Conservation (phyloP, 495 filamentous ascomycete genomes). For the Choiromyces venosus region DNA sequence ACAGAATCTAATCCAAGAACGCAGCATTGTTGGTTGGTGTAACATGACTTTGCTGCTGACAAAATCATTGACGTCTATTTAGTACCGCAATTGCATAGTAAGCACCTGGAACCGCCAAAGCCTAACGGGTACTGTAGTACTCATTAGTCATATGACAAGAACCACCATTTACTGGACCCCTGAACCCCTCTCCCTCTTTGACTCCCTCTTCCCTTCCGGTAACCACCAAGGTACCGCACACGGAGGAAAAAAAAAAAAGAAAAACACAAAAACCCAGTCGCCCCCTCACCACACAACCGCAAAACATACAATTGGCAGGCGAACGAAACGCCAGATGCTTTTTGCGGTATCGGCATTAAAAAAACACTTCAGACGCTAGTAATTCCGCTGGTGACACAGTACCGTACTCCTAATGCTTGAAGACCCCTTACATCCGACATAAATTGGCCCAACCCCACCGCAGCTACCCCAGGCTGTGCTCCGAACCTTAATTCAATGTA, state of each 20-base stretch:
- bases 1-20: not conserved
- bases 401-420: not conserved
- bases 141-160: not conserved
- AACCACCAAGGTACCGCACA: not conserved
- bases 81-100: not conserved
- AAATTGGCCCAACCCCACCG: not conserved
- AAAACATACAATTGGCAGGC: not conserved
- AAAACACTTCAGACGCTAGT: not conserved
- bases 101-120: not conserved
- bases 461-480: not conserved
- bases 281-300: not conserved
- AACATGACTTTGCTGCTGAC: not conserved
- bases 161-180: not conserved
- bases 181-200: too few relatives aligned
- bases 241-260: too few relatives aligned
- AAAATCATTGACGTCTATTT: not conserved
- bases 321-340: not conserved
- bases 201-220: not conserved
- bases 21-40: not conserved
- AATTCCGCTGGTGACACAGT: not conserved
- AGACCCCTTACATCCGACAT: not conserved
- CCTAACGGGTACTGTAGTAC: not conserved
- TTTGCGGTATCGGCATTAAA: not conserved
- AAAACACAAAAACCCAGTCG: not conserved
- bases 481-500: too few relatives aligned